Percentiles rank a stretch among this genome's conserved stretches.
These are phyloP conservation scores for Alternaria rosae DNA, from an alignment of 2,329 filamentous ascomycete species.

Conservation along the genomic window DNA sequence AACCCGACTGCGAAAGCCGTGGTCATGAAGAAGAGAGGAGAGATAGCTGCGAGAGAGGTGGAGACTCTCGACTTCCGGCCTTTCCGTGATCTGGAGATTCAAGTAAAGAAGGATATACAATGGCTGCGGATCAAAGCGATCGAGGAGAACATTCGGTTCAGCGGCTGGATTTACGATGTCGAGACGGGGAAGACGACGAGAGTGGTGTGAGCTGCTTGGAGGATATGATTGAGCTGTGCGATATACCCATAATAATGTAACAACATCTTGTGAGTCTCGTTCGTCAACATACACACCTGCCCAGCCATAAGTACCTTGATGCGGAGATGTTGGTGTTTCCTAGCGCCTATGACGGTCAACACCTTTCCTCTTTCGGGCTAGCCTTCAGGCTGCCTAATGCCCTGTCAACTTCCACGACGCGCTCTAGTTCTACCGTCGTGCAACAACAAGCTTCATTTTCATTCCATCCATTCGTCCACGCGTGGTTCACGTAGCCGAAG, in stretches of 20 bases:
- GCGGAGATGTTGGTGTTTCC: not conserved
- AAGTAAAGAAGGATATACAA: constrained; percentile 70
- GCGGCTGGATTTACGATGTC: constrained; percentile 81
- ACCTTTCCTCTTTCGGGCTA: constrained; percentile 1
- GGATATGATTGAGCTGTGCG: not conserved
- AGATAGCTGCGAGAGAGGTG: constrained; percentile 56
- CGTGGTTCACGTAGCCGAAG: too few species aligned
- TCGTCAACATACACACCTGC: not conserved
- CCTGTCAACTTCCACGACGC: not conserved
- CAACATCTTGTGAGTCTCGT: not conserved
- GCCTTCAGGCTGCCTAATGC: not conserved
- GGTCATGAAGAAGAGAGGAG: constrained; percentile 67
- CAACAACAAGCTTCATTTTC: not conserved
- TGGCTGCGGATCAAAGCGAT: constrained; percentile 69
- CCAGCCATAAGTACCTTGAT: not conserved
- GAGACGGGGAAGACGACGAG: constrained; percentile 70
- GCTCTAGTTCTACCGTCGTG: not conserved
- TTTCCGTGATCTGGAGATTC: constrained; percentile 64
- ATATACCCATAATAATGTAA: constrained; percentile 16
- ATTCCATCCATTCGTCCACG: not conserved
- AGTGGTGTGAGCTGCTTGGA: constrained; percentile 44
- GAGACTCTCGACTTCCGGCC: constrained; percentile 68
- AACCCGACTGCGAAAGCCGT: constrained; percentile 63
- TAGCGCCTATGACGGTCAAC: not conserved
- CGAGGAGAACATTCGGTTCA: constrained; percentile 66